These are phyloP conservation scores for Cerrena zonata DNA, from an alignment of 1,284 basidiomycete species.

Conservation along the genomic window DNA sequence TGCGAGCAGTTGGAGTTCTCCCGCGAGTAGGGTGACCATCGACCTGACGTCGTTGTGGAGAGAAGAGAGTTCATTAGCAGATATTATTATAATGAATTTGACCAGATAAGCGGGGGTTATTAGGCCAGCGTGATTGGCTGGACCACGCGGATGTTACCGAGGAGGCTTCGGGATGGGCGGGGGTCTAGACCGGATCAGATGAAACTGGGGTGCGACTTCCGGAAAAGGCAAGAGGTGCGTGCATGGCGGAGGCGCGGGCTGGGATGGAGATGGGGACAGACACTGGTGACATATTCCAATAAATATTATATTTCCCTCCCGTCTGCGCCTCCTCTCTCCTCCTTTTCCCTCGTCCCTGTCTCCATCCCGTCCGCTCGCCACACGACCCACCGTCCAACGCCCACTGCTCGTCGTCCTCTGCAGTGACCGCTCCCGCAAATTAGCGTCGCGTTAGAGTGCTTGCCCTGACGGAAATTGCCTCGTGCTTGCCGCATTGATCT, in stretches of 20 bases:
- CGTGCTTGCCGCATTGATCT: conserved; percentile 21
- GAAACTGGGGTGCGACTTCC: conserved; percentile 1
- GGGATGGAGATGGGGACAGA: no score
- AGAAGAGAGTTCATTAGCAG: background rate
- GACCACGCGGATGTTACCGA: background rate
- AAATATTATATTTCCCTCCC: background rate
- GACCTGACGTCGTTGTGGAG: background rate
- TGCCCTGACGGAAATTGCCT: no score
- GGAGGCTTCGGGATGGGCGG: background rate
- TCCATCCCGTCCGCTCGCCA: background rate
- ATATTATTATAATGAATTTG: no score
- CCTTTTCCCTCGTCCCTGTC: background rate
- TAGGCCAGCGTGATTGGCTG: background rate
- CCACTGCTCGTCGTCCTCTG: conserved; percentile 1
- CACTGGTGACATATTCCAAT: background rate
- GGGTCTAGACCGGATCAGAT: background rate
- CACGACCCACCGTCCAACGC: background rate
- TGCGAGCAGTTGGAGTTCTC: background rate
- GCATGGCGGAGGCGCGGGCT: background rate
- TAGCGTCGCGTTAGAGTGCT: conserved; percentile 3
- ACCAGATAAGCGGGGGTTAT: background rate
- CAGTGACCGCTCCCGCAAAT: conserved; percentile 1
- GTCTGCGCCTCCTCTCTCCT: background rate
- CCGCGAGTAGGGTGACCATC: background rate
- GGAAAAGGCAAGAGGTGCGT: background rate